Percentiles rank a stretch among this genome's conserved stretches.
Conservation (phyloP, 2,329 filamentous ascomycete species). For the Scedosporium dehoogii region DNA sequence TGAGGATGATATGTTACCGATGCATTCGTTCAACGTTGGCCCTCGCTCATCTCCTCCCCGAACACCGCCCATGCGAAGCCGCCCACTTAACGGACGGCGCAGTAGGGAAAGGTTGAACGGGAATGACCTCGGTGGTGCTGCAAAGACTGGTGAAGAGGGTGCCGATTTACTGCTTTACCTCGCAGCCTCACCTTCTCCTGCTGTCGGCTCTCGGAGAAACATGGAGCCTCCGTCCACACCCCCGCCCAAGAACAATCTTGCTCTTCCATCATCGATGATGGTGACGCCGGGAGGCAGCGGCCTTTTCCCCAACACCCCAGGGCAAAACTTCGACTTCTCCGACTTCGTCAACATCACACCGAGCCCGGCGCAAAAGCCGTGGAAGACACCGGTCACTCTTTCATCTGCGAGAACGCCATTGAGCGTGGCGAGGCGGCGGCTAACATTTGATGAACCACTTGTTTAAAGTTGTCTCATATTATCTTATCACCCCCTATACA, state of each 20-base stretch:
- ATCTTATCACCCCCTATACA: background rate
- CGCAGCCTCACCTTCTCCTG: slow-evolving; percentile 83
- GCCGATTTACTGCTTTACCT: slow-evolving; percentile 75
- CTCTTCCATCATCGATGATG: slow-evolving; percentile 77
- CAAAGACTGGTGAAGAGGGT: slow-evolving; percentile 64
- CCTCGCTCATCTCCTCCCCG: slow-evolving; percentile 72
- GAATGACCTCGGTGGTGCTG: slow-evolving; percentile 23
- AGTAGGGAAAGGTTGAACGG: slow-evolving; percentile 35
- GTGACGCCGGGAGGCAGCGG: slow-evolving; percentile 68
- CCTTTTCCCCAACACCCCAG: slow-evolving; percentile 66
- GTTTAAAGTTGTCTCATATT: background rate
- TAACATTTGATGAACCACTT: slow-evolving; percentile 64
- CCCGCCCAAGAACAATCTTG: slow-evolving; percentile 55
- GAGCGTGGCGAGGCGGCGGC: slow-evolving; percentile 60
- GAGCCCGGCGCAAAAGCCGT: slow-evolving; percentile 81
- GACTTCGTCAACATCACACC: slow-evolving; percentile 98
- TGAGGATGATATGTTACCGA: slow-evolving; percentile 71
- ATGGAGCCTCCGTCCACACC: slow-evolving; percentile 70
- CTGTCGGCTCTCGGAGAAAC: slow-evolving; percentile 45
- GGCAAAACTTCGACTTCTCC: slow-evolving; percentile 79
- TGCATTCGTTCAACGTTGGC: slow-evolving; percentile 57
- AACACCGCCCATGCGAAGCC: slow-evolving; percentile 62
- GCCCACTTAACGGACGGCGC: slow-evolving; percentile 34
- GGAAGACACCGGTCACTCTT: slow-evolving; percentile 66
- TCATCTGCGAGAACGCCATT: slow-evolving; percentile 41